phyloP scores from a whole-genome alignment of 768 basidiomycete species.

The Xanthoconium stramineum region DNA sequence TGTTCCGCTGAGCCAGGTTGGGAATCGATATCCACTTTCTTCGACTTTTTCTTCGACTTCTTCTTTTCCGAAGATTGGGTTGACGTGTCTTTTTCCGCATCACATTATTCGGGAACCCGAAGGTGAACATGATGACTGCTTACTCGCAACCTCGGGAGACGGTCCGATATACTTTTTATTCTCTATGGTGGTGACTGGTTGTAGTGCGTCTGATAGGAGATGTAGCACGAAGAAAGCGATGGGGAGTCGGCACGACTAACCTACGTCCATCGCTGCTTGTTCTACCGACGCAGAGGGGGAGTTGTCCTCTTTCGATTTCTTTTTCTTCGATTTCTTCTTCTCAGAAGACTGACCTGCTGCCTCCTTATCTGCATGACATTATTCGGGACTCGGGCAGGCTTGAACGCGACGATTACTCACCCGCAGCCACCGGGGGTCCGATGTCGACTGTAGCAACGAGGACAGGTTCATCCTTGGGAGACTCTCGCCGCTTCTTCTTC shows the following conservation, averaged over 20 bases:
- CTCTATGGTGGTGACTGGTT: constrained; percentile 7
- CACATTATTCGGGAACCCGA: neutral
- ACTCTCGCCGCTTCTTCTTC: constrained; percentile 30
- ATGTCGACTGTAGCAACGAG: neutral
- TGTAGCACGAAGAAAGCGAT: too few relatives aligned
- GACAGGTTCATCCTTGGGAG: neutral
- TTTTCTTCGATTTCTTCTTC: constrained; percentile 17
- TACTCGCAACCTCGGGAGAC: neutral
- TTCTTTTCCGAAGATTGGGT: constrained; percentile 1
- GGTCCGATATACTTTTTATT: constrained; percentile 7
- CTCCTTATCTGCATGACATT: neutral
- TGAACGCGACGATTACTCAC: neutral
- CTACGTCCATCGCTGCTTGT: neutral
- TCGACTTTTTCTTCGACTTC: constrained; percentile 15
- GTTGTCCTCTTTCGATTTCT: neutral
- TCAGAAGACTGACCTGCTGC: constrained; percentile 3
- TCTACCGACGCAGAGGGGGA: neutral
- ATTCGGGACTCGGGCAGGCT: neutral
- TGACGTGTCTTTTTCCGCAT: constrained; percentile 1
- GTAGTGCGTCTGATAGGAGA: neutral
- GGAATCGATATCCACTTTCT: neutral
- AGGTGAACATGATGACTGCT: neutral
- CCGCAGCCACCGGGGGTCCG: neutral
- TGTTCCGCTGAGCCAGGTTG: neutral
- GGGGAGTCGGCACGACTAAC: neutral